Base-by-base conservation (phyloP, 345 rosid genomes). In the Isatis tinctoria region DNA sequence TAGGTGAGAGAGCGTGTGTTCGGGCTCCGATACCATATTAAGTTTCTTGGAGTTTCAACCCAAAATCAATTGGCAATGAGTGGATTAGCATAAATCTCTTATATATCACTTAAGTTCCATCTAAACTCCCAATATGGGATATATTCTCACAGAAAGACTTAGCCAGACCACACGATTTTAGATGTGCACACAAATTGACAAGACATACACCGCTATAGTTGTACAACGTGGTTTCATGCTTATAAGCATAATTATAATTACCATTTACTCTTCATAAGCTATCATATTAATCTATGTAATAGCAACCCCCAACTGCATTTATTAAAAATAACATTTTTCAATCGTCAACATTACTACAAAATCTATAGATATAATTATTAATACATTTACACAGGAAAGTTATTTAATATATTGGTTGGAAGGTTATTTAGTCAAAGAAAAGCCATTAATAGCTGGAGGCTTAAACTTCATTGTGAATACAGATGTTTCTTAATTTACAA, bases 371-470 rank as follows among this genome's bases (percentile, higher is more conserved):
- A 9, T 67, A 18, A 49, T 27, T 73, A 40, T 48, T 12, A 51
- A 51, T 49, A 6, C 4, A 13, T 64, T 6, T 36, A 54, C 56
- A 12, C 14, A 45, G 8, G 26, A 16, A 32, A 32, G 40, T 32
- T 4, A 66, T 60, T 67, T 68, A 68, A 30, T 75, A 75, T 51
- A 52, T 68, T 61, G 32, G 79, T 60, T 75, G 79, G 69, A 75
- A 60, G 28, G 68, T 68, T 67, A 52, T 60, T 67, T 60, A 75
- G 74, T 75, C 79, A 75, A 68, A 75, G 74, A 68, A 75, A 75
- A 60, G 48, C 37, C 74, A 68, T 75, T 68, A 75, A 24, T 75
- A 52, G 70, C 74, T 53, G 49, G 59, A 53, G 18, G 69, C 52
- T 60, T 52, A 24, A 28, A 75, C 63, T 41, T 11, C 17, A 22